Base-by-base conservation (phyloP, 495 filamentous ascomycete species). In the Talaromyces liani region DNA sequence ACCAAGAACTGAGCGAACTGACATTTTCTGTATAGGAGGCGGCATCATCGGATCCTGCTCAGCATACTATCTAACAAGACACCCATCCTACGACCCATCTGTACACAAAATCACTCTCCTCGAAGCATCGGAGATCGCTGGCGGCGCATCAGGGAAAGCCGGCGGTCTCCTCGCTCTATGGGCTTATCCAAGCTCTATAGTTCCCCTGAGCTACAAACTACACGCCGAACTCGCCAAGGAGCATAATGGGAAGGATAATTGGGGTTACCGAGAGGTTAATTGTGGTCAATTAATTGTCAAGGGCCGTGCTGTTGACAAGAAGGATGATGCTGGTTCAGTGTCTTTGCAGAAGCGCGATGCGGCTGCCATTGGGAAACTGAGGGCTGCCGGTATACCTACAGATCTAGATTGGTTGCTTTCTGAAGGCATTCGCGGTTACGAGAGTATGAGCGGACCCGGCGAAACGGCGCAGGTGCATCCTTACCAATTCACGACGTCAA, bases 381-480 rank as follows among this genome's bases (percentile, higher is more conserved):
- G 78, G 60, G 77, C 80, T 4, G 85, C 86, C 0, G 83, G 81
- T 34, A 73, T 96, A 8, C 94, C 94, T 0, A 66, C 83, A 51
- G 92, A 96, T 68, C 78, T 98, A 56, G 88, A 96, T 71, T 98
- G 95, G 95, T 79, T 98, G 60, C 80, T 87, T 61, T 76, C 83
- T 10, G 85, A 88, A 6, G 73, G 85, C 31, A 68, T 95, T 18
- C 78, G 78, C 36, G 77, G 80, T 14, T 98, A 96, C 68, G 87
- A 90, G 45, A 85, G 88, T 68, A 96, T 98, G 91, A 92, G 92
- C 7, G 78, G 80, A 4, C 88, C 88, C 0, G 84, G 83, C 4
- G 88, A 86, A 45, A 98, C 94, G 2, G 91, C 94, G 2, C 94
- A 98, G 72, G 94, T 98, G 6, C 94, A 98, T 72, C 94, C 94